These are phyloP conservation scores for Colletotrichum agaves DNA, from an alignment of 2,329 filamentous ascomycete species.

Conservation along the genomic window DNA sequence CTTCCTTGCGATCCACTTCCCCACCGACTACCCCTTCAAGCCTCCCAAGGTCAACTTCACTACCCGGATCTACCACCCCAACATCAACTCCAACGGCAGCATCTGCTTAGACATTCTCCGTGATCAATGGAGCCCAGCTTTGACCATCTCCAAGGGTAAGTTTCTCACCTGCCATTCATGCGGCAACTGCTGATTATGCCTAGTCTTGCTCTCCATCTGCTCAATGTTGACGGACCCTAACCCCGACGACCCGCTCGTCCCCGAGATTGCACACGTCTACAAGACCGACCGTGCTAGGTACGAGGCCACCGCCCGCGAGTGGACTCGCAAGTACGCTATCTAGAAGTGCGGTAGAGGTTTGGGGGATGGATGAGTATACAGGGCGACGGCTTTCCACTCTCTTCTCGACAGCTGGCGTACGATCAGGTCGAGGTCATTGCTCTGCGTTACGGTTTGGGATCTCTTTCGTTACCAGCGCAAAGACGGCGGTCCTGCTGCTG, in stretches of 20 bases:
- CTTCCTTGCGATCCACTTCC: constrained; percentile 99
- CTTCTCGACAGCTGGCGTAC: constrained; percentile 36
- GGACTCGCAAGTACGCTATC: constrained; percentile 99
- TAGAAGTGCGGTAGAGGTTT: constrained; percentile 54
- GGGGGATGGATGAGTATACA: constrained; percentile 30
- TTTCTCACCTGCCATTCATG: background rate
- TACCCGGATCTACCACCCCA: constrained; percentile 99
- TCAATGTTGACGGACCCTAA: constrained; percentile 99
- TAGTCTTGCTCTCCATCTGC: constrained; percentile 98
- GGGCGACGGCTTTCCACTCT: constrained; percentile 36
- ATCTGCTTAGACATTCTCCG: constrained; percentile 98
- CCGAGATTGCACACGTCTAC: constrained; percentile 99
- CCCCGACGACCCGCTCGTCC: constrained; percentile 97
- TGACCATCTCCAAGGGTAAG: constrained; percentile 98
- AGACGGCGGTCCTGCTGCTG: constrained; percentile 12
- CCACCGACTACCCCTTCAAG: constrained; percentile 99
- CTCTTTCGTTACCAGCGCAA: constrained; percentile 30
- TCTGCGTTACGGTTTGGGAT: constrained; percentile 37
- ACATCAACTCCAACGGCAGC: constrained; percentile 99
- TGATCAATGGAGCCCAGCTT: constrained; percentile 98
- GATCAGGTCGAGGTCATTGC: constrained; percentile 36
- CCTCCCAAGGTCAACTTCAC: constrained; percentile 99
- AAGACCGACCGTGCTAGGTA: constrained; percentile 98
- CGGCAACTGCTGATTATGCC: background rate
- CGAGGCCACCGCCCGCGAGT: constrained; percentile 95